These are phyloP conservation scores for Dactylellina cionopaga DNA, from an alignment of 2,329 filamentous ascomycete species.

Conservation along the genomic window DNA sequence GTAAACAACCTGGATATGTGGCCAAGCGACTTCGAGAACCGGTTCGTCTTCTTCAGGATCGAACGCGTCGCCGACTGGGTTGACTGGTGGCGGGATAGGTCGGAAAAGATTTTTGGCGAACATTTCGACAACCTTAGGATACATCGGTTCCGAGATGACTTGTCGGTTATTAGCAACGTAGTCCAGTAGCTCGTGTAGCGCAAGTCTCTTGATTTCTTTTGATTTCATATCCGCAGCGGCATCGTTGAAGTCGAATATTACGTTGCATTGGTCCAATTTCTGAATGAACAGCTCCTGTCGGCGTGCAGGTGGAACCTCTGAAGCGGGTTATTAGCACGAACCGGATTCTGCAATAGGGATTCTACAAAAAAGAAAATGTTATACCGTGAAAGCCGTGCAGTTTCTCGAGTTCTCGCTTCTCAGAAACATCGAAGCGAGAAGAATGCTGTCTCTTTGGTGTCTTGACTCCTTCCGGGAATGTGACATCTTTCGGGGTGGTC, in stretches of 20 bases:
- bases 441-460: slow-evolving; percentile 97
- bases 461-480: slow-evolving; percentile 81
- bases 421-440: slow-evolving; percentile 96
- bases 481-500: slow-evolving; percentile 91
- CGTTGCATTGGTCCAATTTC: slow-evolving; percentile 99
- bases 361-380: neutral
- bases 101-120: slow-evolving; percentile 98
- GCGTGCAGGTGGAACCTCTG: slow-evolving; percentile 89
- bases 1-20: slow-evolving; percentile 98
- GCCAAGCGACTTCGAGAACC: slow-evolving; percentile 97
- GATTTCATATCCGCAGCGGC: slow-evolving; percentile 99
- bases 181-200: slow-evolving; percentile 93
- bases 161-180: slow-evolving; percentile 99
- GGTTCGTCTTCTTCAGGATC: slow-evolving; percentile 99
- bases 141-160: slow-evolving; percentile 99
- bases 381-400: slow-evolving; percentile 85
- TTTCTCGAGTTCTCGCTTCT: slow-evolving; percentile 95
- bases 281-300: slow-evolving; percentile 99
- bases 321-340: slow-evolving; percentile 22
- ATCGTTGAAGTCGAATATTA: slow-evolving; percentile 99
- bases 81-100: slow-evolving; percentile 95
- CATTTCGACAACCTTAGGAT: slow-evolving; percentile 97
- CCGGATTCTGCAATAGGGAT: slow-evolving; percentile 17
- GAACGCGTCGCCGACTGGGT: slow-evolving; percentile 96
- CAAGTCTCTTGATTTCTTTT: slow-evolving; percentile 98